Conservation (phyloP, 2,329 filamentous ascomycete species). For the Dendryphion nanum region DNA sequence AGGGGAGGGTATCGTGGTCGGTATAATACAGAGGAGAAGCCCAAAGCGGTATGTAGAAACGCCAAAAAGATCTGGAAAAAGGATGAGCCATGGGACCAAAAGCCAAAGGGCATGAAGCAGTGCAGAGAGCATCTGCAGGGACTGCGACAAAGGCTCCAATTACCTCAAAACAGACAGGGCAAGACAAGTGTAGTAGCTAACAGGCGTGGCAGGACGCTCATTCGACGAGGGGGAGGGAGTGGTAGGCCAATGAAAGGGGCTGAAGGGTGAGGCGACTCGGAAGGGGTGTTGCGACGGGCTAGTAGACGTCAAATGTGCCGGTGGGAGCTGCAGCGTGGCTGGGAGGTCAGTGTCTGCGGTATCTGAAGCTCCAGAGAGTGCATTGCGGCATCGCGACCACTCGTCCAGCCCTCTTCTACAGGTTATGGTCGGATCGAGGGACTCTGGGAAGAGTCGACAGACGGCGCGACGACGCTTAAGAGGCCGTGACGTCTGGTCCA, state of each 20-base stretch:
- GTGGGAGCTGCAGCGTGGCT: slow-evolving; percentile 29
- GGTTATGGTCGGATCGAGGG: too few species aligned
- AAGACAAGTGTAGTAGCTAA: slow-evolving; percentile 25
- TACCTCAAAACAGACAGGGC: slow-evolving; percentile 34
- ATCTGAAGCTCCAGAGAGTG: slow-evolving; percentile 33
- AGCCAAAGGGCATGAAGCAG: slow-evolving; percentile 7
- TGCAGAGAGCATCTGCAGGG: slow-evolving; percentile 19
- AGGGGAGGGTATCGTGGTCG: neutral
- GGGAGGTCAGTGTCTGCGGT: slow-evolving; percentile 26
- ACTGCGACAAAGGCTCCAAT: slow-evolving; percentile 21
- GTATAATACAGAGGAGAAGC: too few species aligned
- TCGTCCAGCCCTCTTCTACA: slow-evolving; percentile 32
- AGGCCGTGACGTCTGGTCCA: slow-evolving; percentile 32
- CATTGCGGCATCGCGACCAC: slow-evolving; percentile 40
- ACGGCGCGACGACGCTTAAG: slow-evolving; percentile 33
- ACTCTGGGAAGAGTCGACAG: too few species aligned
- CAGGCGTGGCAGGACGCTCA: slow-evolving; percentile 24
- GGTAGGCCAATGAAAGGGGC: slow-evolving; percentile 33
- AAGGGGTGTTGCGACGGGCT: slow-evolving; percentile 26
- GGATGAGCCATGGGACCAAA: neutral
- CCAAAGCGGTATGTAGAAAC: too few species aligned
- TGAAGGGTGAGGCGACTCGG: slow-evolving; percentile 30
- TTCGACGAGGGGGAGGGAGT: slow-evolving; percentile 25
- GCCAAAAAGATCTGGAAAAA: too few species aligned
- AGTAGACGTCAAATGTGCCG: slow-evolving; percentile 36